phyloP scores from a whole-genome alignment of 2,329 filamentous ascomycete genomes.

The Xylaria multiplex region DNA sequence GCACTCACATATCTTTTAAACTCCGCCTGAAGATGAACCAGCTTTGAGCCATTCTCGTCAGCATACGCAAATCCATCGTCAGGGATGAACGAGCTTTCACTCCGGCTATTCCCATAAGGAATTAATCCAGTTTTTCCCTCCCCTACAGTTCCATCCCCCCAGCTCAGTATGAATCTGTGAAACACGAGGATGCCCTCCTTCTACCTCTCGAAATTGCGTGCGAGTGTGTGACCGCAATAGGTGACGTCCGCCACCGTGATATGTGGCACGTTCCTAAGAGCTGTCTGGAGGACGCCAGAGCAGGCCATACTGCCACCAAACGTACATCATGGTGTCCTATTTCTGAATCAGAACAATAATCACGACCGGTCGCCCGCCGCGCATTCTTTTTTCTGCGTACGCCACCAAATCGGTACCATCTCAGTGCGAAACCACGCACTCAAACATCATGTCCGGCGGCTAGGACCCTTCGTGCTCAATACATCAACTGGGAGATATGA shows the following conservation, averaged over 20 bases:
- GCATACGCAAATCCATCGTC: neutral
- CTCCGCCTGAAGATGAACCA: too few relatives aligned
- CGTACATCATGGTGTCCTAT: conserved; percentile 15
- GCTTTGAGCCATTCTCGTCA: neutral
- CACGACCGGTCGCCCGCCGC: conserved; percentile 10
- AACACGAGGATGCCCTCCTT: conserved; percentile 27
- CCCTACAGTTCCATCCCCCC: neutral
- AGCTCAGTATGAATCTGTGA: conserved; percentile 25
- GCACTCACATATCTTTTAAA: neutral
- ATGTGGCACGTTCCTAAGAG: conserved; percentile 27
- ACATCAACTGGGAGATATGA: conserved; percentile 38
- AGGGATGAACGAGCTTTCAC: neutral
- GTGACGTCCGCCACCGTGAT: conserved; percentile 27
- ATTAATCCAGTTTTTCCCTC: conserved; percentile 4
- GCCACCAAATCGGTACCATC: conserved; percentile 12
- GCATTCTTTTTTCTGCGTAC: conserved; percentile 15
- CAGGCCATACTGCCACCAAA: conserved; percentile 14
- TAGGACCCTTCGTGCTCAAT: conserved; percentile 39
- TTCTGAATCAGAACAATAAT: conserved; percentile 28
- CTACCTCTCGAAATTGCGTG: conserved; percentile 22
- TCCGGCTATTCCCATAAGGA: conserved; percentile 2
- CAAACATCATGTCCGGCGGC: conserved; percentile 31
- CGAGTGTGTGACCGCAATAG: conserved; percentile 29
- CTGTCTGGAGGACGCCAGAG: conserved; percentile 13
- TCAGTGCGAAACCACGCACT: conserved; percentile 27